These are phyloP conservation scores for Pseudogymnoascus sp. DNA, from an alignment of 2,329 filamentous ascomycete genomes.

Conservation along the genomic window DNA sequence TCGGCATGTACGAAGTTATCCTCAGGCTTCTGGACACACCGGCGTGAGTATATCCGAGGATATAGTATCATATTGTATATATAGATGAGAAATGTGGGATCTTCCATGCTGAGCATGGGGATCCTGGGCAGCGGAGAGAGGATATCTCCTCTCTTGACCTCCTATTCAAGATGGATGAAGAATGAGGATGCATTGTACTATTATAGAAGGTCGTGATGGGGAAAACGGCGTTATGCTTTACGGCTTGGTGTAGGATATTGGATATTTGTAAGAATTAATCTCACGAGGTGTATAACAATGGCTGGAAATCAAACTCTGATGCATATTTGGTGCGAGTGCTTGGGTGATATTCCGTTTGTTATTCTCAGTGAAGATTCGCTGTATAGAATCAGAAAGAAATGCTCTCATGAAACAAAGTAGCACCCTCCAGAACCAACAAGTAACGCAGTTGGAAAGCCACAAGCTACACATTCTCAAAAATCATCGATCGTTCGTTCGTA, in stretches of 20 bases:
- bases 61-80: conserved; percentile 9
- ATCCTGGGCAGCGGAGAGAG: neutral
- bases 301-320: neutral
- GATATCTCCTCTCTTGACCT: conserved; percentile 7
- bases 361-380: neutral
- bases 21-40: conserved; percentile 28
- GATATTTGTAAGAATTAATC: conserved; percentile 6
- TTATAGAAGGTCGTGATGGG: conserved; percentile 3
- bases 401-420: neutral
- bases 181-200: conserved; percentile 1
- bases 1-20: conserved; percentile 61
- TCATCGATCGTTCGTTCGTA: neutral
- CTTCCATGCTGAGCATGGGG: conserved; percentile 1
- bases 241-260: conserved; percentile 7
- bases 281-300: conserved; percentile 1
- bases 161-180: conserved; percentile 7
- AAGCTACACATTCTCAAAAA: neutral
- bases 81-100: conserved; percentile 1
- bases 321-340: neutral
- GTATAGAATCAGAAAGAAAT: neutral
- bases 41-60: conserved; percentile 13
- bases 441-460: neutral
- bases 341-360: neutral
- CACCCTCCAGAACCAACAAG: no score
- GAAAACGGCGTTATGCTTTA: conserved; percentile 6